Evolutionary conservation across 2,329 filamentous ascomycete species (phyloP), one percentile per base, ranked within the genome.

Genomic region (Sodiomyces alkalinus): DNA sequence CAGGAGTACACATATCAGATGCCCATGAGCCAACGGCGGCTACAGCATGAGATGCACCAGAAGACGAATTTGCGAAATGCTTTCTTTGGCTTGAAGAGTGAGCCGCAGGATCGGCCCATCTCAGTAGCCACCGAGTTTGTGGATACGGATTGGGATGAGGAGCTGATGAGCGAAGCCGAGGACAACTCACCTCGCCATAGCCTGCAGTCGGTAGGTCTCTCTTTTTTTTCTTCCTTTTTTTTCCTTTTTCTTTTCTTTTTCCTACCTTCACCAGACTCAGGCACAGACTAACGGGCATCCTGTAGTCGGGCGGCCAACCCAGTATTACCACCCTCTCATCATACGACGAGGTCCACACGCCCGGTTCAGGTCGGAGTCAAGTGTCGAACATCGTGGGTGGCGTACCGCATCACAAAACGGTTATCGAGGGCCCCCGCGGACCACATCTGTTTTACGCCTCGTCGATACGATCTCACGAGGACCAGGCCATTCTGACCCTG

Each of bases 321-420:
- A 92, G 82, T 58, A 73, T 86, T 46, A 87, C 82, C 3, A 92
- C 86, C 3, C 62, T 90, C 20, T 92, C 85, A 6, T 87, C 82
- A 2, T 85, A 80, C 43, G 83, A 92, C 44, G 85, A 92, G 48
- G 66, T 75, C 4, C 71, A 72, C 17, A 93, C 86, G 16, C 86
- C 86, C 12, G 68, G 71, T 36, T 78, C 78, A 25, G 67, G 58
- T 41, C 64, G 64, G 39, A 62, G 68, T 38, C 65, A 70, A 35
- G 64, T 63, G 36, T 60, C 62, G 17, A 81, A 71, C 28, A 65
- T 76, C 38, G 65, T 73, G 24, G 56, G n/a, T n/a, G n/a, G 67
- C 34, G 64, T 68, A 33, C n/a, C n/a, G n/a, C n/a, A n/a, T 50
- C 64, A n/a, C 41, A 53, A 22, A 78, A 78, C n/a, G 49, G 64